phyloP scores from a whole-genome alignment of 805 yeast species.

The Candida manassasensis region DNA sequence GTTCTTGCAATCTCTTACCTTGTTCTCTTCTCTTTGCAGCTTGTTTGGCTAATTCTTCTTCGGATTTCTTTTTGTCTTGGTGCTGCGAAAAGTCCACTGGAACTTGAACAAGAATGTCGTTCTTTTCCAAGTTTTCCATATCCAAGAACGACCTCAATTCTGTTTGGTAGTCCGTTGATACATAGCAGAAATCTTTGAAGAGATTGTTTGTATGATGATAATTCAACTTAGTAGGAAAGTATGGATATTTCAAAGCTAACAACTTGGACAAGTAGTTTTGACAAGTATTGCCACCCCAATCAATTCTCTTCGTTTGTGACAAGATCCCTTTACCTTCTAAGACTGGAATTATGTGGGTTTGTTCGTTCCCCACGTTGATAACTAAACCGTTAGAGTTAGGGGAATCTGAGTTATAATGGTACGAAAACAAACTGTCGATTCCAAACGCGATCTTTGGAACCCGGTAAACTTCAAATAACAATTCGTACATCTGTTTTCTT shows the following conservation, averaged over 20 bases:
- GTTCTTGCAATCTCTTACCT: constrained; percentile 86
- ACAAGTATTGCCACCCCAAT: constrained; percentile 86
- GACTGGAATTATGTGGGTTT: constrained; percentile 80
- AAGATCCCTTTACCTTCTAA: constrained; percentile 62
- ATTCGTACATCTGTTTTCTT: constrained; percentile 70
- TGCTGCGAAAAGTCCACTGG: constrained; percentile 62
- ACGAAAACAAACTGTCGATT: constrained; percentile 77
- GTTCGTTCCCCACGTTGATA: constrained; percentile 76
- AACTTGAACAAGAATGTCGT: constrained; percentile 79
- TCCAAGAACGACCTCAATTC: constrained; percentile 58
- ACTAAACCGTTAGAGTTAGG: constrained; percentile 57
- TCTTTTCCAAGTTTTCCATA: constrained; percentile 56
- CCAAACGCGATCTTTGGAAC: constrained; percentile 77
- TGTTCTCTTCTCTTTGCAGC: constrained; percentile 79
- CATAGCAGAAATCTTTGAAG: constrained; percentile 73
- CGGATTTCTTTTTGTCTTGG: constrained; percentile 66
- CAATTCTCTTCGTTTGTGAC: constrained; percentile 70
- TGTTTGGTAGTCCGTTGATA: constrained; percentile 59
- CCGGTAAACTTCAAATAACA: constrained; percentile 78
- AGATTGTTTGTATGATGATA: constrained; percentile 60
- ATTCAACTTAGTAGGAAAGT: constrained; percentile 73
- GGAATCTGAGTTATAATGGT: constrained; percentile 52
- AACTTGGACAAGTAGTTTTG: constrained; percentile 58
- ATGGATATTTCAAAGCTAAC: constrained; percentile 81
- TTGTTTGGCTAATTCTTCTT: constrained; percentile 73